phyloP scores from a whole-genome alignment of 176 grass and related monocot genomes.

The Eleusine indica region DNA sequence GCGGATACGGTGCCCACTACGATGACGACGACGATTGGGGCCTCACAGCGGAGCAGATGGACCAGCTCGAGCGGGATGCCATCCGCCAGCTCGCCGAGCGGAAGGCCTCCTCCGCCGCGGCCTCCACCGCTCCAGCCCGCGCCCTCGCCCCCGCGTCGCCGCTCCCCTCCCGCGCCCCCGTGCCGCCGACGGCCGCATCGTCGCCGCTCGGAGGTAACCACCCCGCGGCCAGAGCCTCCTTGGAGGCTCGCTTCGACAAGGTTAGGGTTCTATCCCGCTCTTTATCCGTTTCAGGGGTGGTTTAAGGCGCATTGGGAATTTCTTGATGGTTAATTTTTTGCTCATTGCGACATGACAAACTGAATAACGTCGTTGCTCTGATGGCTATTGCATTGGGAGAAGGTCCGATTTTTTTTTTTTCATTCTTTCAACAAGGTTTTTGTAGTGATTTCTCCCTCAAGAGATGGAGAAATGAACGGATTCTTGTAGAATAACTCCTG shows the following conservation, averaged over 20 bases:
- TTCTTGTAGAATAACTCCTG: constrained; percentile 4
- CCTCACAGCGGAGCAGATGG: constrained; percentile 76
- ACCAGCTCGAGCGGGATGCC: constrained; percentile 84
- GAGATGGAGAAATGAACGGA: neutral
- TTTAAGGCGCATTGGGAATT: constrained; percentile 3
- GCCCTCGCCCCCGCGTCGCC: constrained; percentile 44
- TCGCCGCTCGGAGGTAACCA: constrained; percentile 43
- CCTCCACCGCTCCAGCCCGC: constrained; percentile 45
- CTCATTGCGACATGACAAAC: neutral
- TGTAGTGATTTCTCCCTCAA: neutral
- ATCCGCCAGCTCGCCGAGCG: constrained; percentile 72
- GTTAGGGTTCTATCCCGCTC: constrained; percentile 44
- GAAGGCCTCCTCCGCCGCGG: constrained; percentile 58
- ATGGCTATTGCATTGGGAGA: constrained; percentile 11
- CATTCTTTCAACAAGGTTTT: neutral
- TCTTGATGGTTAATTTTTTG: neutral
- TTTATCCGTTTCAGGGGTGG: neutral
- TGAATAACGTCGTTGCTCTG: neutral
- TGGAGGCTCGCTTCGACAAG: constrained; percentile 62
- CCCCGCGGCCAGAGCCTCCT: constrained; percentile 40
- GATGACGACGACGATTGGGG: constrained; percentile 74
- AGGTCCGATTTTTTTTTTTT: neutral
- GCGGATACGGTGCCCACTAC: neutral
- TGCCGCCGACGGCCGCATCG: neutral
- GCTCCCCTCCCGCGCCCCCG: constrained; percentile 41